Evolutionary conservation across 495 filamentous ascomycete species (phyloP).

Genomic region (Xylaria curta): DNA sequence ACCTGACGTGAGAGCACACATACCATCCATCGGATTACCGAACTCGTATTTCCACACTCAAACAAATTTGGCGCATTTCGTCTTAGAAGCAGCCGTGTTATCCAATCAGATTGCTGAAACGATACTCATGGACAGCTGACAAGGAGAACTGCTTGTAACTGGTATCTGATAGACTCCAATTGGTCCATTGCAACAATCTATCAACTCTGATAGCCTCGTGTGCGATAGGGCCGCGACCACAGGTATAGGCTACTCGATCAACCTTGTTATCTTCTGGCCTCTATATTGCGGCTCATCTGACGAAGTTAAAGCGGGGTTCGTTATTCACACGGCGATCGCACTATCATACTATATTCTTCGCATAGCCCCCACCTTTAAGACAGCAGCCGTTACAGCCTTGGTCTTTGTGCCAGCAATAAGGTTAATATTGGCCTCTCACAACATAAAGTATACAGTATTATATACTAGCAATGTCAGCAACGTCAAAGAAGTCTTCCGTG

Average conservation of each 20-base stretch:
- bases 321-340: not conserved
- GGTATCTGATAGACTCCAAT: not conserved
- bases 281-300: not conserved
- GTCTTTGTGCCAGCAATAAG: not conserved
- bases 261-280: not conserved
- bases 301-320: not conserved
- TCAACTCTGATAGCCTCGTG: not conserved
- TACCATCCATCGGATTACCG: not conserved
- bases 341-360: not conserved
- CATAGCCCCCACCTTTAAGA: not conserved
- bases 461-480: constrained; percentile 11
- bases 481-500: not conserved
- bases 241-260: not conserved
- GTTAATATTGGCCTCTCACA: not conserved
- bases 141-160: not conserved
- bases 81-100: not conserved
- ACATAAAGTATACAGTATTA: not conserved
- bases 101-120: not conserved
- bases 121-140: not conserved
- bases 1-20: not conserved
- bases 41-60: not conserved
- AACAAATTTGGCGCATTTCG: not conserved
- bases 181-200: not conserved
- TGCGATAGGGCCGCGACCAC: not conserved
- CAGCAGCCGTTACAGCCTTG: not conserved